Conservation (phyloP, 2,329 filamentous ascomycete species). For the Lizonia empirigonia region DNA sequence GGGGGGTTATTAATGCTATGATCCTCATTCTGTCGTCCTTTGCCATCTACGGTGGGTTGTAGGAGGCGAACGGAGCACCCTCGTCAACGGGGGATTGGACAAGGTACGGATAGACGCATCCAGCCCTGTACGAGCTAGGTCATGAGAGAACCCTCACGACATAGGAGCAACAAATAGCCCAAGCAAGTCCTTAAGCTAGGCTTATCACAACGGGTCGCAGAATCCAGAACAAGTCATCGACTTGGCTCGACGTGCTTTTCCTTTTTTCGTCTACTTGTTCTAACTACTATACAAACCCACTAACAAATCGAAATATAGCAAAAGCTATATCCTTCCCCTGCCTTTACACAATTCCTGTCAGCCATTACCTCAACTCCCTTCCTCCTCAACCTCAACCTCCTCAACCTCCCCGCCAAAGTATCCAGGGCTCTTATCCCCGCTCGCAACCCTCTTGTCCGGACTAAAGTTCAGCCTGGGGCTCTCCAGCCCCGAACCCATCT, state of each 20-base stretch:
- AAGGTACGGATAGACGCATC: too few species aligned
- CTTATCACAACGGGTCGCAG: too few species aligned
- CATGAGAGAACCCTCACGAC: too few species aligned
- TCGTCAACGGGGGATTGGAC: too few species aligned
- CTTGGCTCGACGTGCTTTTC: too few species aligned
- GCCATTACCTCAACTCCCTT: not conserved
- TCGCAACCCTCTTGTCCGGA: not conserved
- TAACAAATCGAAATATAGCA: conserved; percentile 4
- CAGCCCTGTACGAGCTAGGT: too few species aligned
- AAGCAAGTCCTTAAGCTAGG: too few species aligned
- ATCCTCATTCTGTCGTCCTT: conserved; percentile 86
- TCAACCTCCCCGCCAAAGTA: conserved; percentile 1
- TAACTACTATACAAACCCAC: too few species aligned
- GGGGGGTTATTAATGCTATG: conserved; percentile 83
- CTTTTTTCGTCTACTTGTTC: too few species aligned
- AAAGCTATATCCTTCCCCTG: not conserved
- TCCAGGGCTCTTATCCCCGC: not conserved
- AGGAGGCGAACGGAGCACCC: too few species aligned
- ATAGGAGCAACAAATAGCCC: too few species aligned
- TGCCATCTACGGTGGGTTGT: conserved; percentile 88
- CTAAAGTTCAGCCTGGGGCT: conserved; percentile 23
- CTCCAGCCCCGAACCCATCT: conserved; percentile 29
- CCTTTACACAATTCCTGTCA: not conserved
- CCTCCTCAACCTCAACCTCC: not conserved
- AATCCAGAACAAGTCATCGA: too few species aligned